Evolutionary conservation across 441 rosid species (phyloP).

Genomic region (Macaranga tanarius): DNA sequence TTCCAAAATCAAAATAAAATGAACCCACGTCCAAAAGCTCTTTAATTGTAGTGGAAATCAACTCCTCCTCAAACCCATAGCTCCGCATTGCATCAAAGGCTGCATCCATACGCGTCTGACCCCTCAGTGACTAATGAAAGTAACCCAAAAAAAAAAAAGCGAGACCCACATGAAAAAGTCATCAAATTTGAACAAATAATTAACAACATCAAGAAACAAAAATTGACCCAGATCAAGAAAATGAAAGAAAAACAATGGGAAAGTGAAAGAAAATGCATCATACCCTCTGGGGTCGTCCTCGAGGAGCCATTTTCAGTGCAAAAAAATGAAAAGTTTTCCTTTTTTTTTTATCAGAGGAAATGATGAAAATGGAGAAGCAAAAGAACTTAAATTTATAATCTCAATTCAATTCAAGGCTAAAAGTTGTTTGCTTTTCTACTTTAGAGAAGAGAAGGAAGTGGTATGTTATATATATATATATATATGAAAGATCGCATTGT

Average conservation of each 20-base stretch:
- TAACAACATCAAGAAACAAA: background rate
- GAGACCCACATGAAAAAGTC: background rate
- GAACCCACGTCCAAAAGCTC: slow-evolving; percentile 38
- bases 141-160: background rate
- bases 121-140: slow-evolving; percentile 7
- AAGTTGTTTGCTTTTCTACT: too few relatives aligned
- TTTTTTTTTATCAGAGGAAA: too few relatives aligned
- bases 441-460: too few relatives aligned
- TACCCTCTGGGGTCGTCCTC: background rate
- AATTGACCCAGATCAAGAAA: too few relatives aligned
- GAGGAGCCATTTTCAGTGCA: background rate
- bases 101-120: slow-evolving; percentile 43
- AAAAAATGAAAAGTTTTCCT: too few relatives aligned
- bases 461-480: too few relatives aligned
- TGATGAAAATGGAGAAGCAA: too few relatives aligned
- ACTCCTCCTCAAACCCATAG: slow-evolving; percentile 31
- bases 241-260: too few relatives aligned
- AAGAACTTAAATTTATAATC: too few relatives aligned
- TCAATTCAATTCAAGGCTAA: too few relatives aligned
- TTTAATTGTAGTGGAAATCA: slow-evolving; percentile 28
- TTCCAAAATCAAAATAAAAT: slow-evolving; percentile 4
- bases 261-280: background rate
- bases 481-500: too few relatives aligned
- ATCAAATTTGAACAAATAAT: background rate
- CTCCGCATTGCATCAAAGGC: slow-evolving; percentile 45